Conservation (phyloP, 176 grass and related monocot genomes). For the Saccharum officinarum region DNA sequence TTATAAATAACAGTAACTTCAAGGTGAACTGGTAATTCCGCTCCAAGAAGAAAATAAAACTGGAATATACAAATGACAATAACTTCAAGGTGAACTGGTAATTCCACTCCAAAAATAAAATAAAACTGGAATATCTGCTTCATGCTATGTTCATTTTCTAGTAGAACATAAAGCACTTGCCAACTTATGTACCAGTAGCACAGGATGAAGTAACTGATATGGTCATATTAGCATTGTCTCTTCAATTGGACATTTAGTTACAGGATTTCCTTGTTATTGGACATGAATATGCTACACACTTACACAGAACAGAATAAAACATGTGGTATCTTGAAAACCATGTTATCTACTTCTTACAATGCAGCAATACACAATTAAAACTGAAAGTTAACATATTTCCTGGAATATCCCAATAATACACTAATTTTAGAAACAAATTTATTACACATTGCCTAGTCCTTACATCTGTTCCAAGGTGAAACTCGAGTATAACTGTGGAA, state of each 20-base stretch:
- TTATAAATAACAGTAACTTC: neutral
- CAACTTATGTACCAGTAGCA: neutral
- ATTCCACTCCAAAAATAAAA: neutral
- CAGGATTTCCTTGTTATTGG: neutral
- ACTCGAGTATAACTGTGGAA: slow-evolving; percentile 2
- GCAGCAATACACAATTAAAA: neutral
- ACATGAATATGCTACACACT: neutral
- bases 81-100: neutral
- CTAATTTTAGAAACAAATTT: slow-evolving; percentile 9
- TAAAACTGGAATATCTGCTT: slow-evolving; percentile 21
- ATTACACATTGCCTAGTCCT: slow-evolving; percentile 16
- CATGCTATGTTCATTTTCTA: slow-evolving; percentile 9
- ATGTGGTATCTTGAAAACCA: slow-evolving; percentile 8
- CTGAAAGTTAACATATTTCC: neutral
- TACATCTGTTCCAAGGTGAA: slow-evolving; percentile 6
- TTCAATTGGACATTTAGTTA: neutral
- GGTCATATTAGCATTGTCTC: neutral
- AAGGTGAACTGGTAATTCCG: neutral
- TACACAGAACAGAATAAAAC: slow-evolving; percentile 2
- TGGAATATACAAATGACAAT: neutral
- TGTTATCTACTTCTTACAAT: slow-evolving; percentile 8
- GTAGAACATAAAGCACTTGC: slow-evolving; percentile 10
- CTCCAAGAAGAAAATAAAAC: neutral
- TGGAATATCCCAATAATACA: slow-evolving; percentile 4
- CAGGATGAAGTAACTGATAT: slow-evolving; percentile 18